These are phyloP conservation scores for Ophiostoma perfectum DNA, from an alignment of 2,329 filamentous ascomycete species.

Conservation along the genomic window DNA sequence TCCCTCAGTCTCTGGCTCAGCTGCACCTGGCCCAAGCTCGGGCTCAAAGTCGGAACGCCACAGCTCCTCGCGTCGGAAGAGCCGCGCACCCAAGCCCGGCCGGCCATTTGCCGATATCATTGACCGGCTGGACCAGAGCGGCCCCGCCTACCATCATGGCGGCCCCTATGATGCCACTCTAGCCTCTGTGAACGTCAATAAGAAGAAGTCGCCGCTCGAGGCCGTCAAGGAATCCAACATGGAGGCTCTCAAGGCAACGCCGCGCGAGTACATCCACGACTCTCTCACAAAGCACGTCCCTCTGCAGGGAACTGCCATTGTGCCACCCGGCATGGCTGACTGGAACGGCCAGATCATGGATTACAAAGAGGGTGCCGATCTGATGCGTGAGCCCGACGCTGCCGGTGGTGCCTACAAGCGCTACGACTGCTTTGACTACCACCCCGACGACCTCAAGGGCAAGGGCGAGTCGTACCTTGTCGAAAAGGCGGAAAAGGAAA, in stretches of 20 bases:
- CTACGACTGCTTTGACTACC: constrained; percentile 61
- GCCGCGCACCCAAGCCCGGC: constrained; percentile 57
- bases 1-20: not conserved
- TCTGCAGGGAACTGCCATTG: constrained; percentile 68
- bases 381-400: constrained; percentile 68
- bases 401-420: constrained; percentile 71
- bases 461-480: constrained; percentile 74
- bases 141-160: constrained; percentile 74
- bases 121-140: constrained; percentile 66
- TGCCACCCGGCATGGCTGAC: constrained; percentile 70
- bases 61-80: constrained; percentile 30
- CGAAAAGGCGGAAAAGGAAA: constrained; percentile 61
- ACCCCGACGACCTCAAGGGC: constrained; percentile 72
- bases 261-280: constrained; percentile 69
- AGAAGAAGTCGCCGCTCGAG: constrained; percentile 63
- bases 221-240: constrained; percentile 68
- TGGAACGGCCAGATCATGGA: constrained; percentile 63
- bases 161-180: constrained; percentile 85
- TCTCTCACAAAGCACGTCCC: constrained; percentile 68
- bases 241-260: constrained; percentile 76
- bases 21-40: not conserved
- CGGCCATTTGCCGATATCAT: constrained; percentile 70
- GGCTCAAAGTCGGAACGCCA: not conserved
- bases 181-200: constrained; percentile 63
- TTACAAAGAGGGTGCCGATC: constrained; percentile 80